Evolutionary conservation across 345 rosid genomes (phyloP).

Genomic region (Euclidium syriacum): DNA sequence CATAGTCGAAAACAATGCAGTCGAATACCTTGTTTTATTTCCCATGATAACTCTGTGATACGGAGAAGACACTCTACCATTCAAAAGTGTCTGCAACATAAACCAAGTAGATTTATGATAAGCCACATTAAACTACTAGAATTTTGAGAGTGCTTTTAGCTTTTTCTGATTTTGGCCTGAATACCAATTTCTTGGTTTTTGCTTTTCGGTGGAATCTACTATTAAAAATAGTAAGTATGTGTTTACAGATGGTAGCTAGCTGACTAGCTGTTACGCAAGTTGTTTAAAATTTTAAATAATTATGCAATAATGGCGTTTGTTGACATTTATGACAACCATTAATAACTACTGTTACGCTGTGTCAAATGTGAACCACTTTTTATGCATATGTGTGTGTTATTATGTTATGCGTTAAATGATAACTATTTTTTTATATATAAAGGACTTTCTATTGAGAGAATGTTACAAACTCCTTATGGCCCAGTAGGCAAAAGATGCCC

Average conservation of each 20-base stretch:
- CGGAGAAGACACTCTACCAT: conserved; percentile 51
- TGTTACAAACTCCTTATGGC: too few species aligned
- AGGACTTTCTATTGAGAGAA: too few species aligned
- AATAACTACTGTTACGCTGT: too few species aligned
- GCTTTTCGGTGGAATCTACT: neutral
- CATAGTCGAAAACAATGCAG: conserved; percentile 49
- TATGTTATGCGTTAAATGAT: too few species aligned
- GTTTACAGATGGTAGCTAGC: neutral
- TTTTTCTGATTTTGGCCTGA: neutral
- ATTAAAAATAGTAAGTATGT: neutral
- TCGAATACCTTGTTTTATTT: conserved; percentile 44
- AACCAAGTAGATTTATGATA: neutral
- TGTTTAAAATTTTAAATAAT: neutral
- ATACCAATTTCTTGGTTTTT: too few species aligned
- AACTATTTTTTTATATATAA: too few species aligned
- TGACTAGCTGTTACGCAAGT: neutral
- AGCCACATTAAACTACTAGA: too few species aligned
- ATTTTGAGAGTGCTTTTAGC: neutral
- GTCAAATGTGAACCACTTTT: too few species aligned
- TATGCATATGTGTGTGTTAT: too few species aligned
- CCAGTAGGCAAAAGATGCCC: too few species aligned
- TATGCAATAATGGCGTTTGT: neutral
- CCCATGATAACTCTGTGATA: conserved; percentile 53
- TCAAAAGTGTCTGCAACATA: conserved; percentile 52
- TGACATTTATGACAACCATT: neutral